Evolutionary conservation across 345 rosid genomes (phyloP).

Genomic region (Eucalyptus melliodora): DNA sequence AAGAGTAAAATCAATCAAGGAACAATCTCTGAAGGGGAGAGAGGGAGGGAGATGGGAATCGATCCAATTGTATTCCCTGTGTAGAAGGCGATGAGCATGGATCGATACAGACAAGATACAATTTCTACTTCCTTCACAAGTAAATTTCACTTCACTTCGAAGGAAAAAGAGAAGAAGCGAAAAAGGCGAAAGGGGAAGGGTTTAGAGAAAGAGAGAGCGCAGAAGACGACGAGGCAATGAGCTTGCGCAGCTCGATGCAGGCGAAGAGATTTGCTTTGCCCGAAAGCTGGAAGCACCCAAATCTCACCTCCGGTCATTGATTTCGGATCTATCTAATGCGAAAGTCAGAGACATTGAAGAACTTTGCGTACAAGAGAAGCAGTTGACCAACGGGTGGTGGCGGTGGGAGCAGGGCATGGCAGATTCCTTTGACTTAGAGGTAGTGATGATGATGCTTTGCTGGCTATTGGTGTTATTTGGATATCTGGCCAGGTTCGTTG

Average conservation of each 20-base stretch:
- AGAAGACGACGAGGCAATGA: not conserved
- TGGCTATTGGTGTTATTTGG: rapidly evolving
- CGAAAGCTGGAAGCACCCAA: slow-evolving; percentile 3
- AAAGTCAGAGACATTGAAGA: not conserved
- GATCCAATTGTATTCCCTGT: not conserved
- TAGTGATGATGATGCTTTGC: not conserved
- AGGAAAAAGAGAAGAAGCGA: too few relatives aligned
- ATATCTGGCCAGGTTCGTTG: not conserved
- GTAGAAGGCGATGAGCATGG: not conserved
- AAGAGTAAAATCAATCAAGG: too few relatives aligned
- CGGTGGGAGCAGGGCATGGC: not conserved
- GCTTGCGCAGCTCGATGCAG: slow-evolving; percentile 14
- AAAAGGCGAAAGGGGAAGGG: not conserved
- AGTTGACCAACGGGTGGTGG: not conserved
- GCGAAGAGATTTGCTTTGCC: slow-evolving; percentile 8
- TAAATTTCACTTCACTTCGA: not conserved
- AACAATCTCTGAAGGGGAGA: too few relatives aligned
- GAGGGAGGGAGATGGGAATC: not conserved
- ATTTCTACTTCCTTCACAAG: not conserved
- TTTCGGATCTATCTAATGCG: not conserved
- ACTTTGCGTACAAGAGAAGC: not conserved
- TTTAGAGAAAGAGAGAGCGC: not conserved
- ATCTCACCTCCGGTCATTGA: not conserved
- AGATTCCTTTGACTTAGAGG: not conserved
- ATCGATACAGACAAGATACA: not conserved